Evolutionary conservation across 106 monocot genomes (phyloP), one percentile per base, ranked within the genome.

Genomic region (Dendrobium catenatum): DNA sequence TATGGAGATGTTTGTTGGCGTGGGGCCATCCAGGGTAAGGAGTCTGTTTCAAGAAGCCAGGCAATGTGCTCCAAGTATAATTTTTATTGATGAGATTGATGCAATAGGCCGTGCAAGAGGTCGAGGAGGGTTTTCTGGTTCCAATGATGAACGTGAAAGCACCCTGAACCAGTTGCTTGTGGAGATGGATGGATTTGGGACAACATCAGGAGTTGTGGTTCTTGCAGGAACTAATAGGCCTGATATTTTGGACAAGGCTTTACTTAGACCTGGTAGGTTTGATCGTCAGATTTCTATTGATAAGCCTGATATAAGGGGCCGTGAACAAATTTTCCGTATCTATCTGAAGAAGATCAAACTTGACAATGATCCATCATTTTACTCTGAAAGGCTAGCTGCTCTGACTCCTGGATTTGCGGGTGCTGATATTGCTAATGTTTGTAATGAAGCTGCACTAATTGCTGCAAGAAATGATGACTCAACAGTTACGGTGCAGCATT

Each of bases 1-100:
- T 75, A 93, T 95, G 99, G 99, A 99, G 83, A 99, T 99, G 95
- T 99, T 99, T 87, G 99, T 99, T 84, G 99, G 99, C 55, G 95
- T 99, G 72, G 99, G 99, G 59, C 99, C 99, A 43, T 91, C 93
- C 29, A 88, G 95, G 75, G 99, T 99, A 6, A 88, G 99, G 74
- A 99, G 86, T 75, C 84, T 99, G 72, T 99, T 99, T 80, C 87
- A 89, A 80, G 99, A 99, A 90, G 99, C 99, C 27, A 86, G 99
- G 67, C 89, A 91, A 15, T 89, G 87, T 87, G 93, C 95, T 40
- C 95, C 95, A 46, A 93, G 95, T 79, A 95, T 95, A 78, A 88
- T 95, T 43, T 95, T 93, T 83, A 93, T 95, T 83, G 95, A 95
- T 85, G 95, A 95, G 76, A 89, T 95, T 72, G 95, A 95, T 89